Evolutionary conservation across 2,329 filamentous ascomycete species (phyloP).

Genomic region (Aspergillus caelatus): DNA sequence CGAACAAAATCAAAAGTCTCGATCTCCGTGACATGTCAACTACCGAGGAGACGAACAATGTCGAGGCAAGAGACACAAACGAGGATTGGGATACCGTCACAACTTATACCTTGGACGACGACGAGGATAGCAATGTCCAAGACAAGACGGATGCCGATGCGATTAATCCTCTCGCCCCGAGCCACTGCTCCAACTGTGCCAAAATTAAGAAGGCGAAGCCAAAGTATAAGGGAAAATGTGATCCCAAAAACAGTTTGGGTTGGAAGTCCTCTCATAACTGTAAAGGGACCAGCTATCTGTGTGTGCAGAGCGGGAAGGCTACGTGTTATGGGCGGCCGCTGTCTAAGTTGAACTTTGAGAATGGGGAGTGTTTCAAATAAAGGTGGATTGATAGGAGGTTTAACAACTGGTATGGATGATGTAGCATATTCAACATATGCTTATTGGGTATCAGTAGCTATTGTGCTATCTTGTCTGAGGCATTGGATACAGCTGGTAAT

Average conservation of each 20-base stretch:
- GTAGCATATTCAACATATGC: neutral
- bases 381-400: neutral
- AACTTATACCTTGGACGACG: neutral
- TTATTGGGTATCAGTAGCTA: too few relatives aligned
- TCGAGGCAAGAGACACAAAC: neutral
- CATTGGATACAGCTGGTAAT: too few relatives aligned
- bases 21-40: neutral
- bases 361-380: slow-evolving; percentile 6
- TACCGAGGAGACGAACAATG: neutral
- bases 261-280: slow-evolving; percentile 2
- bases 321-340: neutral
- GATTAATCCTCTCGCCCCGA: neutral
- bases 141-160: neutral
- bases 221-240: neutral
- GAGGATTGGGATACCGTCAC: neutral
- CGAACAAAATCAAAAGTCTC: neutral
- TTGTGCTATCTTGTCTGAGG: too few relatives aligned
- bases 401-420: neutral
- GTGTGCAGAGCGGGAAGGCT: slow-evolving; percentile 1
- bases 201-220: slow-evolving; percentile 7
- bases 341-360: slow-evolving; percentile 2
- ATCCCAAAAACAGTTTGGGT: neutral
- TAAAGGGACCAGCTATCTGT: slow-evolving; percentile 3
- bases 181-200: neutral
- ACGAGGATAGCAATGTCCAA: neutral